A percentile compares a stretch with the other conserved stretches of the same genome.
phyloP scores from a whole-genome alignment of 345 rosid genomes.

The Salix koriyanagi region DNA sequence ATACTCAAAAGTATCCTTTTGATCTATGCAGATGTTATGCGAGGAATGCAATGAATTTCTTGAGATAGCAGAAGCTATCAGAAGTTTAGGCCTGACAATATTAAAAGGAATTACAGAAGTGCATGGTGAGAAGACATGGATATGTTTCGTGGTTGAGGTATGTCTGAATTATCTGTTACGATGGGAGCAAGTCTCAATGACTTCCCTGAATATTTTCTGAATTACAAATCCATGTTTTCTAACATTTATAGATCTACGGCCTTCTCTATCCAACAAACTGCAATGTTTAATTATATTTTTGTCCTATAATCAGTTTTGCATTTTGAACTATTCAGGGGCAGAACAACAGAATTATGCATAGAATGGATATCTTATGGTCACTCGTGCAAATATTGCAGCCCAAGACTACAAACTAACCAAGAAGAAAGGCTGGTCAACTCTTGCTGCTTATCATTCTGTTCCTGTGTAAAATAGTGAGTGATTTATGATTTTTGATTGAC shows the following conservation, averaged over 20 bases:
- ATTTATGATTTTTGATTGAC: slow-evolving; percentile 26
- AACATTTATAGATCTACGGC: neutral
- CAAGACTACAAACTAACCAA: slow-evolving; percentile 49
- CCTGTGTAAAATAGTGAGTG: slow-evolving; percentile 28
- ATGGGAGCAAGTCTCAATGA: neutral
- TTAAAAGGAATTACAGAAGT: slow-evolving; percentile 80
- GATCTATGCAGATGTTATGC: slow-evolving; percentile 72
- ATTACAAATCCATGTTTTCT: neutral
- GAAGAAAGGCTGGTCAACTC: slow-evolving; percentile 13
- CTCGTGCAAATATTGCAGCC: slow-evolving; percentile 78
- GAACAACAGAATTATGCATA: slow-evolving; percentile 61
- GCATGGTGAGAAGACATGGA: slow-evolving; percentile 77
- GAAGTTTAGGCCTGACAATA: slow-evolving; percentile 76
- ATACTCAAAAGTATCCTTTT: slow-evolving; percentile 16
- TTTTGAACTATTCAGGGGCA: slow-evolving; percentile 54
- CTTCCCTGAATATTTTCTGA: neutral
- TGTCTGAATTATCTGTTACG: neutral
- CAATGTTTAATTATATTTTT: neutral
- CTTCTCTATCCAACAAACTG: neutral
- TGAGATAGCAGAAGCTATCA: slow-evolving; percentile 86
- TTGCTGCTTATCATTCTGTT: slow-evolving; percentile 12
- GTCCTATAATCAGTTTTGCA: neutral
- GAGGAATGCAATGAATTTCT: slow-evolving; percentile 89
- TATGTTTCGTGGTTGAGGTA: slow-evolving; percentile 93
- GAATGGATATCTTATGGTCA: slow-evolving; percentile 97